Evolutionary conservation across 192 early-diverging fungal genomes (phyloP).

Genomic region (Coemansia sp.): DNA sequence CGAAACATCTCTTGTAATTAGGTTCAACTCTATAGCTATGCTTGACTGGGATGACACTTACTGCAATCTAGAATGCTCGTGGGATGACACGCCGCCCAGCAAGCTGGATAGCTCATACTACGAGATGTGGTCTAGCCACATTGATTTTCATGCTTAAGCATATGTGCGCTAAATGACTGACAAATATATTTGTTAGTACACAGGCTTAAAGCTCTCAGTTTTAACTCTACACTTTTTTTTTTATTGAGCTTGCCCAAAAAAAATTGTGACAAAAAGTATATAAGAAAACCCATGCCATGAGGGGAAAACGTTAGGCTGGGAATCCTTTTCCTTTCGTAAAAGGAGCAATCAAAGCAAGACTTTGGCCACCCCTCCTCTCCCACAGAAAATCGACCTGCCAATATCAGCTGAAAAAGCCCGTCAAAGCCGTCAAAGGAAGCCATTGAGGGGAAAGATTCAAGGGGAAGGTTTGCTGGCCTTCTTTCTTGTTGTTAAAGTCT

Average conservation of each 20-base stretch:
- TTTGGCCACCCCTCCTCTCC: background rate
- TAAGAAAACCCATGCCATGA: too few relatives aligned
- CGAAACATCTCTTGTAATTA: background rate
- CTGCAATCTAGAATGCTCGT: background rate
- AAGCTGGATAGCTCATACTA: background rate
- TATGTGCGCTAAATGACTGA: background rate
- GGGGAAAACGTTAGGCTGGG: too few relatives aligned
- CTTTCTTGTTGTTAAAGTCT: background rate
- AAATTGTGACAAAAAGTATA: too few relatives aligned
- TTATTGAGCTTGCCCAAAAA: too few relatives aligned
- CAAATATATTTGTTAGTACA: too few relatives aligned
- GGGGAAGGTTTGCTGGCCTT: background rate
- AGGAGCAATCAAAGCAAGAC: background rate
- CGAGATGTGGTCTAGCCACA: background rate
- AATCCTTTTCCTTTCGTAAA: background rate
- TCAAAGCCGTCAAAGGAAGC: background rate
- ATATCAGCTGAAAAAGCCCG: background rate
- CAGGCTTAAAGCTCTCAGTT: too few relatives aligned
- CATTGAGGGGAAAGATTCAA: background rate
- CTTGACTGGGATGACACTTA: background rate
- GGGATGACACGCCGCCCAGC: background rate
- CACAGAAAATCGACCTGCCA: background rate
- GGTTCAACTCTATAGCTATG: background rate
- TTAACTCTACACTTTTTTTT: too few relatives aligned
- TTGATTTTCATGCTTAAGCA: background rate